These are phyloP conservation scores for Paramecium sonneborni DNA, from an alignment of 73 alveolate genomes.

Conservation along the genomic window DNA sequence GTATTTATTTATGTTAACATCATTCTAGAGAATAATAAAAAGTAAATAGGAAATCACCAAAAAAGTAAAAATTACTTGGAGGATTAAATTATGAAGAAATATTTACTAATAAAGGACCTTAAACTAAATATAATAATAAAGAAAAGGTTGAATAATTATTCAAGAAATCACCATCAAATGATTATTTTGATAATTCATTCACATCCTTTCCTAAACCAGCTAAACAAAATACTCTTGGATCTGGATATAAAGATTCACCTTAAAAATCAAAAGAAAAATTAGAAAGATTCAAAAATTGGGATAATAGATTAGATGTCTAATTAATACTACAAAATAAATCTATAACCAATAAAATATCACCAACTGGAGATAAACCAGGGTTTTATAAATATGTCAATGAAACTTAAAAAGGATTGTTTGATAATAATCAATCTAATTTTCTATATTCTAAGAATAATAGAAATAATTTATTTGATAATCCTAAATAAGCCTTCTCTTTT, in stretches of 20 bases:
- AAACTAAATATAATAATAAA: neutral
- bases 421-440: slow-evolving; percentile 1
- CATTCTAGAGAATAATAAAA: neutral
- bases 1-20: neutral
- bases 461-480: neutral
- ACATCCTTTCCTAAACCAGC: neutral
- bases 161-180: neutral
- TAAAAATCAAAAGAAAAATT: neutral
- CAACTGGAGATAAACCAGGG: slow-evolving; percentile 26
- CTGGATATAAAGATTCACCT: slow-evolving; percentile 51
- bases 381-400: slow-evolving; percentile 21
- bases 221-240: neutral
- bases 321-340: neutral
- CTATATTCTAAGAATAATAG: neutral
- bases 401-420: slow-evolving; percentile 17
- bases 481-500: neutral
- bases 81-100: slow-evolving; percentile 45
- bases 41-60: neutral
- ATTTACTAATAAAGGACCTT: neutral
- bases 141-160: neutral
- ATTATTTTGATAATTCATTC: neutral
- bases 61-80: neutral
- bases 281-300: slow-evolving; percentile 50
- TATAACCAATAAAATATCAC: neutral
- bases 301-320: slow-evolving; percentile 1